These are phyloP conservation scores for Trichomonascaceae sp. DNA, from an alignment of 1,139 yeast species.

Conservation along the genomic window DNA sequence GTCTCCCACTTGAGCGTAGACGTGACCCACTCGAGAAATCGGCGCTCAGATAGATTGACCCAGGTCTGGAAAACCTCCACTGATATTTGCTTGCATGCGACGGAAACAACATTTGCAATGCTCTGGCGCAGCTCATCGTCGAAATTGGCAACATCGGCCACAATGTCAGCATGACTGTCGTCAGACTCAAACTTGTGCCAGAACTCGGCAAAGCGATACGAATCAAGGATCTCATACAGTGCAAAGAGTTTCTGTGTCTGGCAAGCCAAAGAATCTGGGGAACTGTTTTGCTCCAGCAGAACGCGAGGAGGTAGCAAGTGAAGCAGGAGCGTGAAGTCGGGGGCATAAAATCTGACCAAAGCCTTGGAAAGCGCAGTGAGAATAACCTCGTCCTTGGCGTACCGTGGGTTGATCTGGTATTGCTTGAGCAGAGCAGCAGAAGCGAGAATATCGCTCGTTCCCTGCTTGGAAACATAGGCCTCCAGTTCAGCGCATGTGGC, in stretches of 20 bases:
- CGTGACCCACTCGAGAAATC: constrained; percentile 23
- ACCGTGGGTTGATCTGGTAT: constrained; percentile 29
- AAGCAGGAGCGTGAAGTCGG: constrained; percentile 32
- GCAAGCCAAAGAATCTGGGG: constrained; percentile 21
- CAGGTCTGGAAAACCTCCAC: constrained; percentile 22
- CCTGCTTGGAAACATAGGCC: constrained; percentile 30
- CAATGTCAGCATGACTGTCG: constrained; percentile 25
- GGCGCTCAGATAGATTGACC: constrained; percentile 21
- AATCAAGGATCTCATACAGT: constrained; percentile 26
- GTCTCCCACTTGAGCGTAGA: constrained; percentile 23
- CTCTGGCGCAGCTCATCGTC: constrained; percentile 23
- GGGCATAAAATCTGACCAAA: constrained; percentile 28
- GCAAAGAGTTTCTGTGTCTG: constrained; percentile 27
- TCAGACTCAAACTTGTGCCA: constrained; percentile 26
- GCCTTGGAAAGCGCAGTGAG: constrained; percentile 31
- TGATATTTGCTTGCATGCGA: constrained; percentile 20
- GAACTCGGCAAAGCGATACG: constrained; percentile 27
- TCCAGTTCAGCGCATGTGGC: constrained; percentile 29
- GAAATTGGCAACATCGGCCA: constrained; percentile 24
- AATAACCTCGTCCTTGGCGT: constrained; percentile 28
- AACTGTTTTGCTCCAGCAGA: constrained; percentile 12
- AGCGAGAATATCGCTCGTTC: constrained; percentile 31
- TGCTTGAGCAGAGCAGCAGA: constrained; percentile 35
- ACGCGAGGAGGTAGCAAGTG: constrained; percentile 34
- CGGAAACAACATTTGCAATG: constrained; percentile 22